Percentiles rank a stretch among this genome's conserved stretches.
phyloP scores from a whole-genome alignment of 2,329 filamentous ascomycete species.

The Fonsecaea erecta region DNA sequence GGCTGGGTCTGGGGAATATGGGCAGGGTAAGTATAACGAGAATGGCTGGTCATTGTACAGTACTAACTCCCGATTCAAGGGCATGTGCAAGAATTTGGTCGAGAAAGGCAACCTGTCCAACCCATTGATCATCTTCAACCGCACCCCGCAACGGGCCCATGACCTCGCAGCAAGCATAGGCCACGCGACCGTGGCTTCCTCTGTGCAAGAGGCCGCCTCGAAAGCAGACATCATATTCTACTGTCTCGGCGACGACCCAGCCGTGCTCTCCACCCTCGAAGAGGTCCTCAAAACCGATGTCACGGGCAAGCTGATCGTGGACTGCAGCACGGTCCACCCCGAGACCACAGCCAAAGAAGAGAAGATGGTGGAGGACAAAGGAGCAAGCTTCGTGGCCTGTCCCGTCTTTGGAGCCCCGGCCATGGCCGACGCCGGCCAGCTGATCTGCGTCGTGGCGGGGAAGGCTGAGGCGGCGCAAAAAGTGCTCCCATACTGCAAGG shows the following conservation, averaged over 20 bases:
- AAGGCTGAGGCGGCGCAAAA: conserved; percentile 63
- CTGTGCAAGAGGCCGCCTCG: conserved; percentile 68
- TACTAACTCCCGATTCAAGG: conserved; percentile 54
- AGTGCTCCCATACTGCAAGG: conserved; percentile 71
- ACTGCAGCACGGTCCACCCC: conserved; percentile 87
- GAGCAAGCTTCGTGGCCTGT: conserved; percentile 75
- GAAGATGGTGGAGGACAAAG: conserved; percentile 60
- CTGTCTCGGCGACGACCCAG: conserved; percentile 78
- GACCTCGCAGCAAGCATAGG: conserved; percentile 59
- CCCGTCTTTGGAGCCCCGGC: conserved; percentile 56
- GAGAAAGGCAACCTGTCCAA: conserved; percentile 73
- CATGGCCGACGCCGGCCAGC: conserved; percentile 66
- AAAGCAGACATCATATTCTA: conserved; percentile 78
- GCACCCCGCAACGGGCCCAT: conserved; percentile 40
- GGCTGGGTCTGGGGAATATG: conserved; percentile 88
- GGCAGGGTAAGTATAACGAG: conserved; percentile 65
- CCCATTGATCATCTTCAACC: conserved; percentile 78
- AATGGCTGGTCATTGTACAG: not conserved
- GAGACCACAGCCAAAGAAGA: conserved; percentile 73
- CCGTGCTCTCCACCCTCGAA: conserved; percentile 67
- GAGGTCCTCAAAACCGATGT: conserved; percentile 62
- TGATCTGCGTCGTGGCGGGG: conserved; percentile 76
- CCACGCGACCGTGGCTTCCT: conserved; percentile 65
- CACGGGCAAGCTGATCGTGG: conserved; percentile 77
- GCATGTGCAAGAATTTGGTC: conserved; percentile 82